phyloP scores from a whole-genome alignment of 805 yeast genomes.

The Candida insectorum region DNA sequence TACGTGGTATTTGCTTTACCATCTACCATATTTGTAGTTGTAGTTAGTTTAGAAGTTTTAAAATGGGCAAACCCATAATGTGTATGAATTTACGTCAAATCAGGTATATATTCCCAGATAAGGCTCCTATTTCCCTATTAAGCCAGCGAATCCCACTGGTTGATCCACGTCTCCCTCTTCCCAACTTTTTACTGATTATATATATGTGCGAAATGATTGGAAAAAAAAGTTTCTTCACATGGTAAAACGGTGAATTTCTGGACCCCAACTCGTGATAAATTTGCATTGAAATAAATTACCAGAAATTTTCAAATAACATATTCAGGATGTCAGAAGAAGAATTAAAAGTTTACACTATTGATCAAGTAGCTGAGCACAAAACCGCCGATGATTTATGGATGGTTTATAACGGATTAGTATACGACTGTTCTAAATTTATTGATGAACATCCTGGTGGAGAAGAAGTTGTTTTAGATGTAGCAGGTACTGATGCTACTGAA shows the following conservation, averaged over 20 bases:
- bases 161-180: not conserved
- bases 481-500: conserved; percentile 44
- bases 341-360: conserved; percentile 51
- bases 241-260: no score
- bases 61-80: conserved; percentile 40
- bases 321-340: conserved; percentile 2
- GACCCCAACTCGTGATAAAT: no score
- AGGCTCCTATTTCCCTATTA: not conserved
- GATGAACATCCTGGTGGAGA: conserved; percentile 50
- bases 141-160: no score
- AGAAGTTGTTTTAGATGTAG: conserved; percentile 42
- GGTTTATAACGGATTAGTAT: conserved; percentile 42
- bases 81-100: not conserved
- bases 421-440: conserved; percentile 39
- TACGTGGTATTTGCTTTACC: conserved; percentile 75
- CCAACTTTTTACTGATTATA: not conserved
- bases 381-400: conserved; percentile 41
- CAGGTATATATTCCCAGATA: not conserved
- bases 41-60: conserved; percentile 58
- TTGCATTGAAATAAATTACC: not conserved
- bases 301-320: no score
- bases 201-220: not conserved
- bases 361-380: conserved; percentile 43
- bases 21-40: conserved; percentile 69
- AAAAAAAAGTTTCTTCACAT: not conserved